phyloP scores from a whole-genome alignment of 495 filamentous ascomycete species.

The Penicillium paradoxum region DNA sequence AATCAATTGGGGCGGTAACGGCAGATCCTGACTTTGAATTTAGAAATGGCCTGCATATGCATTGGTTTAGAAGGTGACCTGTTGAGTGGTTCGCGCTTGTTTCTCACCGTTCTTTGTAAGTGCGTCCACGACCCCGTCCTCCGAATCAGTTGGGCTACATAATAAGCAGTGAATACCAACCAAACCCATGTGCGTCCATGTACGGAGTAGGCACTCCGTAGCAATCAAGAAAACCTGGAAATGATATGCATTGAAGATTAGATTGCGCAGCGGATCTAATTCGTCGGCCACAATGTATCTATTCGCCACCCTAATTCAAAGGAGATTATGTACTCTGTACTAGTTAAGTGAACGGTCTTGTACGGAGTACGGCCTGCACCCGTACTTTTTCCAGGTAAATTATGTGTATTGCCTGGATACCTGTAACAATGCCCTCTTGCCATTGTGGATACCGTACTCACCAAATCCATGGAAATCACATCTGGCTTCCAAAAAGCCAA shows the following conservation, averaged over 20 bases:
- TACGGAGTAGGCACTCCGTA: no score
- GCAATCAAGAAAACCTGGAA: neutral
- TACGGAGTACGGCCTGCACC: no score
- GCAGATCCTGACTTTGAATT: conserved; percentile 13
- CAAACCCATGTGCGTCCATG: no score
- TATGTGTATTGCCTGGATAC: no score
- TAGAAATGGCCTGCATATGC: conserved; percentile 1
- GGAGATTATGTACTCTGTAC: neutral
- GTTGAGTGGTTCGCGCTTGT: neutral
- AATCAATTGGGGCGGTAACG: conserved; percentile 20
- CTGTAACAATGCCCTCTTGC: neutral
- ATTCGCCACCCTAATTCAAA: conserved; percentile 6
- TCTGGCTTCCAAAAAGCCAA: no score
- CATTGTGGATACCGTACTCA: no score
- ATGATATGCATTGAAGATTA: conserved; percentile 8
- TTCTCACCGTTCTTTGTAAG: neutral
- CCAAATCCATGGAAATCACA: no score
- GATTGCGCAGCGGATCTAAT: conserved; percentile 12
- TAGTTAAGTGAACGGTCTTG: no score
- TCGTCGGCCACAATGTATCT: conserved; percentile 13
- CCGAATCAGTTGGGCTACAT: no score
- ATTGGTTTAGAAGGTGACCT: neutral
- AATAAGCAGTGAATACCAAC: no score
- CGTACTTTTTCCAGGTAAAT: no score
- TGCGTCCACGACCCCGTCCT: no score